phyloP scores from a whole-genome alignment of 2,329 filamentous ascomycete genomes.

The Talaromyces sp. region DNA sequence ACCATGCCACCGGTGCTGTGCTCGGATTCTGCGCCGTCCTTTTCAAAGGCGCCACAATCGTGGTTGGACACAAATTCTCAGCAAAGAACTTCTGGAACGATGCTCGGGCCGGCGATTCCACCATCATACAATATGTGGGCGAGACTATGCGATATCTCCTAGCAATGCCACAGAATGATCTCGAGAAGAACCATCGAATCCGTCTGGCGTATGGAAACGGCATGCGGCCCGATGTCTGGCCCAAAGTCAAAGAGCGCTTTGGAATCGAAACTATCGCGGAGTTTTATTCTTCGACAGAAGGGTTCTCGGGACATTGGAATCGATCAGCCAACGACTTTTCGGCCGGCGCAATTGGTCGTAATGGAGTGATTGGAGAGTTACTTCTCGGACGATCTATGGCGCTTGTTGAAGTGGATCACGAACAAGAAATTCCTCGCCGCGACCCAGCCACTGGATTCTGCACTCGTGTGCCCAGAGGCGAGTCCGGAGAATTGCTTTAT shows the following conservation, averaged over 20 bases:
- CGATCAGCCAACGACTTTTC: constrained; percentile 68
- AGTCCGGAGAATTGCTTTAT: constrained; percentile 74
- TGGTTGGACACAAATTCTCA: constrained; percentile 75
- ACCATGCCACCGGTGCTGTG: constrained; percentile 75
- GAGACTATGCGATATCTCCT: constrained; percentile 83
- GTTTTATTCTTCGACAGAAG: constrained; percentile 79
- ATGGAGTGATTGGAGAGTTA: constrained; percentile 60
- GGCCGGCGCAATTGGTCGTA: constrained; percentile 75
- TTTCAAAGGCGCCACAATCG: constrained; percentile 62
- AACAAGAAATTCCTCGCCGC: constrained; percentile 66
- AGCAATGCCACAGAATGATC: constrained; percentile 60
- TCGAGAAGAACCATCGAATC: constrained; percentile 73
- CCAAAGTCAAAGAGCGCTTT: constrained; percentile 77
- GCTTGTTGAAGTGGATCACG: constrained; percentile 69
- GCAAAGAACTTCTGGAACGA: constrained; percentile 75
- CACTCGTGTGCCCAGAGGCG: constrained; percentile 55
- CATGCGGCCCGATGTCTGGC: constrained; percentile 81
- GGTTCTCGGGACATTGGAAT: constrained; percentile 69
- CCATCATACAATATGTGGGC: constrained; percentile 81
- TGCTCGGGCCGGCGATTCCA: constrained; percentile 67
- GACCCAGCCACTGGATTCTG: constrained; percentile 70
- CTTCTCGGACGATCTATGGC: constrained; percentile 54
- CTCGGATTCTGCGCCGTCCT: constrained; percentile 66
- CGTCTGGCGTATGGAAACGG: constrained; percentile 80
- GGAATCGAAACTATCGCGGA: constrained; percentile 71